Evolutionary conservation across 108 stramenopile species (phyloP).

Genomic region (Fragilaria crotonensis): DNA sequence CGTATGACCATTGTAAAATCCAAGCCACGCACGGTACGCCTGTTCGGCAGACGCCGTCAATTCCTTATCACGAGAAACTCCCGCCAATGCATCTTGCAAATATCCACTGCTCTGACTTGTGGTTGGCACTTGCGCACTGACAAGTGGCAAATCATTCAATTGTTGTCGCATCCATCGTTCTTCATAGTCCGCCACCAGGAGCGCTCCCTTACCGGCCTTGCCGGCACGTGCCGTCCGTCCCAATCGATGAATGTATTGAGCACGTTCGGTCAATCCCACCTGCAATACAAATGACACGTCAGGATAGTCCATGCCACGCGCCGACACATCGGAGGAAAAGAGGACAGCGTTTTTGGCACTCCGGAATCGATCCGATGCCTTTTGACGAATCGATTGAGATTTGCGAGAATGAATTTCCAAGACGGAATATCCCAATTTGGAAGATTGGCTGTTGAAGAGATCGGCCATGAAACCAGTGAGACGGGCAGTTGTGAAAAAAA

Average conservation of each 20-base stretch:
- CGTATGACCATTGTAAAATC: slow-evolving; percentile 78
- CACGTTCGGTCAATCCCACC: slow-evolving; percentile 62
- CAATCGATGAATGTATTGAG: slow-evolving; percentile 89
- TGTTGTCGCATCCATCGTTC: slow-evolving; percentile 28
- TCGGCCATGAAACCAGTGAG: slow-evolving; percentile 74
- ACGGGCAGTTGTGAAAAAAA: slow-evolving; percentile 90
- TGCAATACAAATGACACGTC: slow-evolving; percentile 74
- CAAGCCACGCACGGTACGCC: slow-evolving; percentile 72
- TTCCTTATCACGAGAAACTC: slow-evolving; percentile 8
- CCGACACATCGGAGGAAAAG: slow-evolving; percentile 79
- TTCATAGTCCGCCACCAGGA: slow-evolving; percentile 51
- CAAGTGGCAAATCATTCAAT: slow-evolving; percentile 35
- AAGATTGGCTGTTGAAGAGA: slow-evolving; percentile 48
- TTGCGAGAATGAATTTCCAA: slow-evolving; percentile 88
- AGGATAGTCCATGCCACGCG: slow-evolving; percentile 87
- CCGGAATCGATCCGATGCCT: slow-evolving; percentile 56
- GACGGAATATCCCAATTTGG: slow-evolving; percentile 29
- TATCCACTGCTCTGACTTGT: slow-evolving; percentile 1
- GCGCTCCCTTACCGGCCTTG: slow-evolving; percentile 36
- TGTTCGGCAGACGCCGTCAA: slow-evolving; percentile 24
- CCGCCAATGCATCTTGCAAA: not conserved
- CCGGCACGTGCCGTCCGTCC: slow-evolving; percentile 92
- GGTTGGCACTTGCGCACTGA: slow-evolving; percentile 11
- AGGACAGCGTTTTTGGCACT: slow-evolving; percentile 35
- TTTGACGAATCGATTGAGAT: slow-evolving; percentile 54